Evolutionary conservation across 352 stramenopile species (phyloP).

Genomic region (Saprolegnia parasitica): DNA sequence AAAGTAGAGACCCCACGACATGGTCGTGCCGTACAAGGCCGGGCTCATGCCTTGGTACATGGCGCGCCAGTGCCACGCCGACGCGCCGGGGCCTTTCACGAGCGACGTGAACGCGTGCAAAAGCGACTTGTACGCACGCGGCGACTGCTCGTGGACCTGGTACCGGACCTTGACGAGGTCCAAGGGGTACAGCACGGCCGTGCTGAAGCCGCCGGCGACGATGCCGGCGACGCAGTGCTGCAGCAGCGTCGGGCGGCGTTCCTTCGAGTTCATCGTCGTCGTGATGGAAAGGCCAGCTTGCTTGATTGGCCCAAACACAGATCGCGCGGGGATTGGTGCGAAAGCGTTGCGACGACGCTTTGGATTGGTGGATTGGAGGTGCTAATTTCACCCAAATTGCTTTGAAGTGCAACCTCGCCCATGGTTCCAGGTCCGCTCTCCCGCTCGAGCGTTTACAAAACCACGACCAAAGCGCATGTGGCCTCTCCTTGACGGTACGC

Average conservation of each 20-base stretch:
- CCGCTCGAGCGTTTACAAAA: too few relatives aligned
- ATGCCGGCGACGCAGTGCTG: conserved; percentile 50
- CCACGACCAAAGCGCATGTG: too few relatives aligned
- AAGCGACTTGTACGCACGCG: conserved; percentile 62
- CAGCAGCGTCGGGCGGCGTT: conserved; percentile 13
- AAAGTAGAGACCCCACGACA: conserved; percentile 98
- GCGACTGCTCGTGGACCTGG: conserved; percentile 91
- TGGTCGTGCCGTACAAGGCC: conserved; percentile 91
- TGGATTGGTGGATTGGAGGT: not conserved
- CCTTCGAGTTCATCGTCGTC: conserved; percentile 12
- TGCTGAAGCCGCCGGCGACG: conserved; percentile 72
- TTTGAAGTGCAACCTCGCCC: too few relatives aligned
- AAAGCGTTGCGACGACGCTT: not conserved
- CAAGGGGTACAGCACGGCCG: conserved; percentile 90
- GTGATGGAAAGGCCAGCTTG: not conserved
- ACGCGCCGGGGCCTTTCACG: conserved; percentile 30
- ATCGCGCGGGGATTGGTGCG: not conserved
- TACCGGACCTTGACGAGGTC: conserved; percentile 97
- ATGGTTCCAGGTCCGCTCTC: too few relatives aligned
- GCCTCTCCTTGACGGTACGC: too few relatives aligned
- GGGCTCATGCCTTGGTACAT: conserved; percentile 94
- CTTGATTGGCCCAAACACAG: conserved; percentile 5
- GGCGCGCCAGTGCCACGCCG: conserved; percentile 80
- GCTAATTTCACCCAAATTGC: conserved; percentile 3
- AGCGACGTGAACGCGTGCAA: conserved; percentile 71